Conservation (phyloP, 2,329 filamentous ascomycete genomes). For the Fusarium begoniae region DNA sequence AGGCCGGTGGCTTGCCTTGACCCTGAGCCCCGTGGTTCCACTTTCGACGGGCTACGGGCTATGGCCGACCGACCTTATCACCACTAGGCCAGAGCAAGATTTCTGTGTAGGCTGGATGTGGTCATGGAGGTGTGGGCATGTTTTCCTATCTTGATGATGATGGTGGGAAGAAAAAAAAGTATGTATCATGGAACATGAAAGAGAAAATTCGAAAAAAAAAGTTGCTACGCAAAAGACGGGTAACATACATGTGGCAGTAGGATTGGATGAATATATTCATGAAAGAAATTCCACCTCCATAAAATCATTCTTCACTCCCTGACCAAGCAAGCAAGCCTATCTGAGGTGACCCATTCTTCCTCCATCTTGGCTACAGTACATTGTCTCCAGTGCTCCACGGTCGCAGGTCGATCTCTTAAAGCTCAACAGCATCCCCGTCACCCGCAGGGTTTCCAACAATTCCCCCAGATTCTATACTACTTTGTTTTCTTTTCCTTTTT, state of each 20-base stretch:
- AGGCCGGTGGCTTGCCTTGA: conserved; percentile 33
- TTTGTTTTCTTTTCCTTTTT: conserved; percentile 8
- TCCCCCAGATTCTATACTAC: conserved; percentile 26
- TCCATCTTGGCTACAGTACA: conserved; percentile 20
- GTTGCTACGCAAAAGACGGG: not conserved
- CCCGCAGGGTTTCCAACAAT: conserved; percentile 22
- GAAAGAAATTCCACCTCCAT: conserved; percentile 13
- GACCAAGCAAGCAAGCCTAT: conserved; percentile 37
- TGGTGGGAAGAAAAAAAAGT: not conserved
- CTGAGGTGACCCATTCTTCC: conserved; percentile 40
- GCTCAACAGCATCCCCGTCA: conserved; percentile 34
- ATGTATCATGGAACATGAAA: not conserved
- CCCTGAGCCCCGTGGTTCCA: conserved; percentile 37
- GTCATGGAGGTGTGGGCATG: conserved; percentile 4
- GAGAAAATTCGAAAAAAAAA: not conserved
- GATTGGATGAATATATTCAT: not conserved
- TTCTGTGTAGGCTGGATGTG: not conserved
- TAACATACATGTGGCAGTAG: not conserved
- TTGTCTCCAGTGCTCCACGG: conserved; percentile 21
- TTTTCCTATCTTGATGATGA: not conserved
- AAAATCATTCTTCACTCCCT: conserved; percentile 26
- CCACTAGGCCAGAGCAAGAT: not conserved
- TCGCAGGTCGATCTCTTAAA: conserved; percentile 39
- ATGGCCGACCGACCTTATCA: conserved; percentile 16
- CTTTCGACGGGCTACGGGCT: conserved; percentile 15